Evolutionary conservation across 1,284 basidiomycete species (phyloP).

Genomic region (Ceratobasidium sp.): DNA sequence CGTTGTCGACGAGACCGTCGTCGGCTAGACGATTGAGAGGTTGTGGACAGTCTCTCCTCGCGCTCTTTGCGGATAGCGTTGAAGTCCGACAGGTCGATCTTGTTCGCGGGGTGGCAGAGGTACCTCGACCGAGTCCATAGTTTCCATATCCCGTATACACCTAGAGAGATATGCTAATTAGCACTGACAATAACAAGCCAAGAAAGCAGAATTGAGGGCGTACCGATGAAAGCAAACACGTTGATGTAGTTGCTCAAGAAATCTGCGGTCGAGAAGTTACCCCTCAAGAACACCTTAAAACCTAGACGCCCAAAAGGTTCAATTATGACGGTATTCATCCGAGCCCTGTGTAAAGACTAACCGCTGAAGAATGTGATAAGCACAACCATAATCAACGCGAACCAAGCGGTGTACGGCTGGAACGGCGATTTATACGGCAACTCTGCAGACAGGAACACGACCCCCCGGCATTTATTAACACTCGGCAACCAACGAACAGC

Average conservation of each 20-base stretch:
- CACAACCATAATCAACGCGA: conserved; percentile 47
- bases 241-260: conserved; percentile 50
- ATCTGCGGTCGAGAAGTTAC: conserved; percentile 45
- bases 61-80: conserved; percentile 27
- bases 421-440: conserved; percentile 58
- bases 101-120: conserved; percentile 26
- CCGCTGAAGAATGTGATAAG: conserved; percentile 49
- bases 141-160: conserved; percentile 36
- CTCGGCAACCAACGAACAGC: background rate
- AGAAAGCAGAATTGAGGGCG: background rate
- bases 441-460: conserved; percentile 43
- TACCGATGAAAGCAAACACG: conserved; percentile 49
- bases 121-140: conserved; percentile 22
- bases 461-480: conserved; percentile 5
- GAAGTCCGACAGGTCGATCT: conserved; percentile 42
- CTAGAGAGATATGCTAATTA: background rate
- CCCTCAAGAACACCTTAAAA: conserved; percentile 49
- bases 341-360: background rate
- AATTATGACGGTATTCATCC: background rate
- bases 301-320: conserved; percentile 27
- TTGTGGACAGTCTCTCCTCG: conserved; percentile 10
- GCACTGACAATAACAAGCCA: background rate
- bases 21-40: background rate
- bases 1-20: conserved; percentile 12
- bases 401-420: conserved; percentile 56